A percentile compares a stretch with the other conserved stretches of the same genome.
phyloP scores from a whole-genome alignment of 257 asterid species.

The Oldenlandia corymbosa region DNA sequence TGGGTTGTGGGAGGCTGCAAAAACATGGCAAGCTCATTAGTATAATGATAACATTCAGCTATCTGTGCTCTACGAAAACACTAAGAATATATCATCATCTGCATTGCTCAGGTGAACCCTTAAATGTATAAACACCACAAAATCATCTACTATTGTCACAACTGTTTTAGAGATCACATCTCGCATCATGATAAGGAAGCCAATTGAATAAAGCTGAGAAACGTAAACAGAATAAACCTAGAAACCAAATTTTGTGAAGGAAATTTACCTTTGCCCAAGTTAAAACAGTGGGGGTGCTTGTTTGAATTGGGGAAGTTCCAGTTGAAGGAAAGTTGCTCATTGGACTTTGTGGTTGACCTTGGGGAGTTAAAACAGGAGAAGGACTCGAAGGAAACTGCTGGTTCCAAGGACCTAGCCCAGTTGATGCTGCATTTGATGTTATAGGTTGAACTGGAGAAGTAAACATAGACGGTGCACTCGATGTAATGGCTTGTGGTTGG shows the following conservation, averaged over 20 bases:
- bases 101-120: too few species aligned
- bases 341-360: neutral
- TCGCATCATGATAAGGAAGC: neutral
- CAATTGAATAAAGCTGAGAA: neutral
- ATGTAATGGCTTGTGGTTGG: too few species aligned
- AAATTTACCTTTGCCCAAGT: neutral
- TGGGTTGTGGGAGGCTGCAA: neutral
- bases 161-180: neutral
- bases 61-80: neutral
- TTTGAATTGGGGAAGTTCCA: neutral
- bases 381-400: neutral
- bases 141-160: too few species aligned
- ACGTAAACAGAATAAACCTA: neutral
- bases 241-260: neutral
- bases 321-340: neutral
- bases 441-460: neutral
- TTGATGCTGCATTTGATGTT: constrained; percentile 1
- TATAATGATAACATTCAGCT: neutral
- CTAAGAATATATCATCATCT: neutral
- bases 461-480: too few species aligned
- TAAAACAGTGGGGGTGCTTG: neutral
- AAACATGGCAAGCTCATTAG: neutral
- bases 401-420: neutral
- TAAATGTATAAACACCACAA: too few species aligned
- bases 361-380: too few species aligned